Percentiles rank a stretch among this genome's conserved stretches.
phyloP scores from a whole-genome alignment of 306 rosid species.

The Sophora flavescens region DNA sequence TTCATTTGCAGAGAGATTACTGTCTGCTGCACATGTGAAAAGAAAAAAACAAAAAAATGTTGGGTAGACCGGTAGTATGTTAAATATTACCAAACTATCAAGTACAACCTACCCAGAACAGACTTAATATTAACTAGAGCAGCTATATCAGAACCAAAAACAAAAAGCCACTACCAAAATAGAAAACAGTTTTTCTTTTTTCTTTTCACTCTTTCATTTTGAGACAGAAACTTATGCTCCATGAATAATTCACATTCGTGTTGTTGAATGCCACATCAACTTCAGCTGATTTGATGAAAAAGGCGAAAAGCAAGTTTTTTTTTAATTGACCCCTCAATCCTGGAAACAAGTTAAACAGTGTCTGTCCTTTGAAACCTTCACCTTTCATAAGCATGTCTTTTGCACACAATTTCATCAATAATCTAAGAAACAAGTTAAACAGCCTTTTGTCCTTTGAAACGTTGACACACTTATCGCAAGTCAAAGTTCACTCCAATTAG shows the following conservation, averaged over 20 bases:
- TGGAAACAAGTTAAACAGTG: neutral
- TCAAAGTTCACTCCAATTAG: slow-evolving; percentile 24
- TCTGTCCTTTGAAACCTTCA: neutral
- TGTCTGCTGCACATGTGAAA: slow-evolving; percentile 52
- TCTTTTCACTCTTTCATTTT: neutral
- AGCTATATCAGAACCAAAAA: slow-evolving; percentile 31
- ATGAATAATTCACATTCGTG: slow-evolving; percentile 5
- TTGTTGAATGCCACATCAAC: slow-evolving; percentile 7
- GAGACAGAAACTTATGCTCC: neutral
- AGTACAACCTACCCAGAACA: slow-evolving; percentile 26
- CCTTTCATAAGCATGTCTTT: neutral
- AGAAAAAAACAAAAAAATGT: neutral
- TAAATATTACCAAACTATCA: slow-evolving; percentile 24
- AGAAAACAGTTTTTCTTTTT: neutral
- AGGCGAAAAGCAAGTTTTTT: neutral
- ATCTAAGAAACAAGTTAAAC: neutral
- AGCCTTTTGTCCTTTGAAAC: slow-evolving; percentile 3
- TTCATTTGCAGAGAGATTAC: slow-evolving; percentile 44
- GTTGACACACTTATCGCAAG: slow-evolving; percentile 6
- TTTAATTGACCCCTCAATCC: neutral
- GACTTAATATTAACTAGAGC: neutral
- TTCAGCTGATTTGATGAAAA: slow-evolving; percentile 13
- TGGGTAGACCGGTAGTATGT: neutral
- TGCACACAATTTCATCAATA: neutral
- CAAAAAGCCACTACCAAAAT: slow-evolving; percentile 32